These are phyloP conservation scores for Ophiostoma australiae DNA, from an alignment of 2,329 filamentous ascomycete species.

Conservation along the genomic window DNA sequence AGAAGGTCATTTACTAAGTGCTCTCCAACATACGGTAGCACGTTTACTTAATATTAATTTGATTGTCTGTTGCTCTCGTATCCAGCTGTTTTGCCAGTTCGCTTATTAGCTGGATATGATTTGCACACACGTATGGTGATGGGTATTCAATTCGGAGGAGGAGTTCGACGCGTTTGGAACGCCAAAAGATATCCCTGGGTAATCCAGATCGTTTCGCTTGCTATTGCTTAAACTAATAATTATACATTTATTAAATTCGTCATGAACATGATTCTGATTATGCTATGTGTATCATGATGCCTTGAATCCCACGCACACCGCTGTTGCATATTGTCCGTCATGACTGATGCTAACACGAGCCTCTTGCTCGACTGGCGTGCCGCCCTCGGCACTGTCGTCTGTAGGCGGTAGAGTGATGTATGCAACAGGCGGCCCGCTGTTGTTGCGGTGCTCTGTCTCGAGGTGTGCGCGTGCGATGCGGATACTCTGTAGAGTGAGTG, in stretches of 20 bases:
- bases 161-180: slow-evolving; percentile 21
- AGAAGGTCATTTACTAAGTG: slow-evolving; percentile 35
- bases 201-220: slow-evolving; percentile 20
- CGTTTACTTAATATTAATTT: slow-evolving; percentile 6
- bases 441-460: slow-evolving; percentile 18
- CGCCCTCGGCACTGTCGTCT: neutral
- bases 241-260: neutral
- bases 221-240: slow-evolving; percentile 21
- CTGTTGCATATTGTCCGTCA: slow-evolving; percentile 75
- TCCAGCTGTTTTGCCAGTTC: no score
- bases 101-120: neutral
- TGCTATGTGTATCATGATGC: neutral
- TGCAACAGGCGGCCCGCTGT: slow-evolving; percentile 41
- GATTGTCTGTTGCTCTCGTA: neutral
- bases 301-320: slow-evolving; percentile 54
- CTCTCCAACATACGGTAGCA: neutral
- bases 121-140: neutral
- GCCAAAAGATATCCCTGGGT: slow-evolving; percentile 26
- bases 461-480: slow-evolving; percentile 34
- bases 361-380: slow-evolving; percentile 41
- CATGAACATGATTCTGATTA: neutral
- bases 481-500: slow-evolving; percentile 59
- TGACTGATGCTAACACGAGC: slow-evolving; percentile 80
- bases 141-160: neutral
- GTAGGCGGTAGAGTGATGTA: slow-evolving; percentile 34